Conservation (phyloP, 805 yeast genomes). For the Sugiyamaella boreocaroliniensis region DNA sequence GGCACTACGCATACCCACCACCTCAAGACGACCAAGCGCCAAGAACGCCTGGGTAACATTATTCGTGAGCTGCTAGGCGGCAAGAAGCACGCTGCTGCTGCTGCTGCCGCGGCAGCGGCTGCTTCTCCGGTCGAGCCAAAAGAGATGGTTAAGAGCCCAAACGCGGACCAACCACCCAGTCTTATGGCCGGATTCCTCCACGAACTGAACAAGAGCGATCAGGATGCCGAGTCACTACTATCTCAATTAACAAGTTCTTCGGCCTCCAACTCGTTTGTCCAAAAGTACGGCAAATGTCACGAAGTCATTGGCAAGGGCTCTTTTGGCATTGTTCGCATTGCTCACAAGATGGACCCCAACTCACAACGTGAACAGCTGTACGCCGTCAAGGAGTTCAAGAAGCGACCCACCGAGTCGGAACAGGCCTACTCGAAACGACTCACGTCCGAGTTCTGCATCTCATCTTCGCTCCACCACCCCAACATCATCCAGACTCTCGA, state of each 20-base stretch:
- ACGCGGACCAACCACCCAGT: conserved; percentile 15
- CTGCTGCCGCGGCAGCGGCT: conserved; percentile 12
- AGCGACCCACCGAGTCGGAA: conserved; percentile 50
- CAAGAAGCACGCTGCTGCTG: conserved; percentile 15
- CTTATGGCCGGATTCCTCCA: conserved; percentile 19
- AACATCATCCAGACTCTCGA: conserved; percentile 74
- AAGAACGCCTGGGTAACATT: conserved; percentile 34
- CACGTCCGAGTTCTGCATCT: conserved; percentile 83
- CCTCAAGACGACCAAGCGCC: conserved; percentile 52
- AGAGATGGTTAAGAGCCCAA: neutral
- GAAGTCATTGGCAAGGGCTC: conserved; percentile 90
- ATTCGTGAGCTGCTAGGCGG: conserved; percentile 17
- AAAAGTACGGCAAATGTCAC: conserved; percentile 86
- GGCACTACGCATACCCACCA: conserved; percentile 71
- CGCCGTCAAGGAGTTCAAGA: conserved; percentile 71
- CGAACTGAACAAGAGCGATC: conserved; percentile 14
- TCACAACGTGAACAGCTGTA: conserved; percentile 40
- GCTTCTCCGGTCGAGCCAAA: neutral
- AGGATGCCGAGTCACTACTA: conserved; percentile 6
- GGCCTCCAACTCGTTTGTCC: conserved; percentile 57
- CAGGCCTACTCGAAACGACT: conserved; percentile 59
- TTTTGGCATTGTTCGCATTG: conserved; percentile 82
- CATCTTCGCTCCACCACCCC: conserved; percentile 63
- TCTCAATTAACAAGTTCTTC: conserved; percentile 2
- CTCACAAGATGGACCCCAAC: conserved; percentile 51